Conservation (phyloP, 208 protist species). For the Wallacemonas sp. region DNA sequence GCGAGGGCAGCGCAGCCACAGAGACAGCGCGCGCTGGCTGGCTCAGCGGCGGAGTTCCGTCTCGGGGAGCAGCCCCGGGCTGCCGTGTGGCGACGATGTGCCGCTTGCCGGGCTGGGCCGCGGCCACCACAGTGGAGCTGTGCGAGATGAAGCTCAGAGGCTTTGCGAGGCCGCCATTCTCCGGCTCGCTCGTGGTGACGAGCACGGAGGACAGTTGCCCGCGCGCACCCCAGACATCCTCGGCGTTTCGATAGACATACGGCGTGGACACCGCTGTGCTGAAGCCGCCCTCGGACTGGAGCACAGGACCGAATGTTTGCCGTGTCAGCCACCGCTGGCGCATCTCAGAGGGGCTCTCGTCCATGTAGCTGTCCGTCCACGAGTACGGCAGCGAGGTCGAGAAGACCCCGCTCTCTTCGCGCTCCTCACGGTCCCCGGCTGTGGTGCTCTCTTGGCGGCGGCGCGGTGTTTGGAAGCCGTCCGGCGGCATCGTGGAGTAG, state of each 20-base stretch:
- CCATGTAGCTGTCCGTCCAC: slow-evolving; percentile 41
- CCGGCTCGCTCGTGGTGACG: not conserved
- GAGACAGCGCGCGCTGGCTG: not conserved
- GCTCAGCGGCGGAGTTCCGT: not conserved
- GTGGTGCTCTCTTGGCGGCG: not conserved
- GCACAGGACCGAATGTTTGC: slow-evolving; percentile 40
- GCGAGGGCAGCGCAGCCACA: not conserved
- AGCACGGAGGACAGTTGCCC: not conserved
- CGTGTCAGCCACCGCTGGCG: slow-evolving; percentile 34
- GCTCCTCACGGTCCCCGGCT: not conserved
- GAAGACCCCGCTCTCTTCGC: slow-evolving; percentile 10
- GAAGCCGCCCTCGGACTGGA: slow-evolving; percentile 36
- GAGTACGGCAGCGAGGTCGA: slow-evolving; percentile 30
- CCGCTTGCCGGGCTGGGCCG: not conserved
- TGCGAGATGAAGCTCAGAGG: slow-evolving; percentile 14
- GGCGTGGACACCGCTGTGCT: slow-evolving; percentile 25
- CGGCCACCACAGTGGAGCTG: not conserved
- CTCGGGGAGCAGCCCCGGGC: not conserved
- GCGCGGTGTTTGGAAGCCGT: not conserved
- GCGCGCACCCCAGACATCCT: slow-evolving; percentile 22
- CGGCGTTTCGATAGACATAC: not conserved
- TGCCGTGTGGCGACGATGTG: slow-evolving; percentile 4
- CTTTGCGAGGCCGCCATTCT: slow-evolving; percentile 1
- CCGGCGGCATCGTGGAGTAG: not conserved
- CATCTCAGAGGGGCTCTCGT: slow-evolving; percentile 23